Evolutionary conservation across 495 filamentous ascomycete species (phyloP).

Genomic region (Neurospora cerealis): DNA sequence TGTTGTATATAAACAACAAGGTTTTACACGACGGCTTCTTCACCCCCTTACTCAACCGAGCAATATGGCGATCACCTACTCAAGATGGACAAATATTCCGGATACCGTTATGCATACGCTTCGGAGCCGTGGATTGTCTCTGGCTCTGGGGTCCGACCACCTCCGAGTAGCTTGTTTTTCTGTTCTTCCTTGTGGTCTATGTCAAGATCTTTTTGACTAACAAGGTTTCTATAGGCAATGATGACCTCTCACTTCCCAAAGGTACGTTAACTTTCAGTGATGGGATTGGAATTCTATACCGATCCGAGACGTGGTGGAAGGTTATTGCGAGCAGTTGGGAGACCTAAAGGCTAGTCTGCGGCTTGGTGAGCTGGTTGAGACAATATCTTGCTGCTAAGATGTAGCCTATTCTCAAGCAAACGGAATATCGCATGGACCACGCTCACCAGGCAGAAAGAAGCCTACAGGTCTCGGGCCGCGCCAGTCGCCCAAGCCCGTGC

Average conservation of each 20-base stretch:
- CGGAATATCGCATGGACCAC: not conserved
- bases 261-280: conserved; percentile 37
- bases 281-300: not conserved
- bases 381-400: not conserved
- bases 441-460: not conserved
- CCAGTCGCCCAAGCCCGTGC: not conserved
- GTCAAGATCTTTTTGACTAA: conserved; percentile 13
- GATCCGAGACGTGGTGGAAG: not conserved
- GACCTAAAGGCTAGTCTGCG: too few species aligned
- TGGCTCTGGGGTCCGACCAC: not conserved
- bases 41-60: not conserved
- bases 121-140: not conserved
- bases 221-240: conserved; percentile 49
- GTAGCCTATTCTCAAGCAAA: not conserved
- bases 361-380: not conserved
- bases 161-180: not conserved
- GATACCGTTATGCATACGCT: not conserved
- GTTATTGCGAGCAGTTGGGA: not conserved
- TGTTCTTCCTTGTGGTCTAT: not conserved
- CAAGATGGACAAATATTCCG: not conserved
- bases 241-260: conserved; percentile 93
- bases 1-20: not conserved
- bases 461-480: not conserved
- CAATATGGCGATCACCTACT: not conserved
- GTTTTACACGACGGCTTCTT: not conserved